Percentiles rank a stretch among this genome's conserved stretches.
phyloP scores from a whole-genome alignment of 352 stramenopile genomes.

The Globisporangium apiculatum region DNA sequence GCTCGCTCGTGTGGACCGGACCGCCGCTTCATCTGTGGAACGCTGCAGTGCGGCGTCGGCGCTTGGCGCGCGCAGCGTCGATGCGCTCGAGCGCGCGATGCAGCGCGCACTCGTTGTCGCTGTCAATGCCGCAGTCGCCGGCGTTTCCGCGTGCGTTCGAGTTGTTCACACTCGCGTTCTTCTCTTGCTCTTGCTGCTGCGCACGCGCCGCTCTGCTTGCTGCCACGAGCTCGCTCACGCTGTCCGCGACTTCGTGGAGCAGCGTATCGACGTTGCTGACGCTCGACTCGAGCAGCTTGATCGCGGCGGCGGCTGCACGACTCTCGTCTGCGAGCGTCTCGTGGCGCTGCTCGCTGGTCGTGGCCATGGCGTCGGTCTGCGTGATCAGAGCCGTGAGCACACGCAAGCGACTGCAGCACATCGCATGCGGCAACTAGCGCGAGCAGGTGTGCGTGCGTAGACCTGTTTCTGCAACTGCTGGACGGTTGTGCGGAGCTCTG shows the following conservation, averaged over 20 bases:
- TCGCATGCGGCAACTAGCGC: not conserved
- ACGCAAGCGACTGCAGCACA: not conserved
- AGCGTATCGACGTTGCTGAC: slow-evolving; percentile 21
- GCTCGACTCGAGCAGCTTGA: slow-evolving; percentile 16
- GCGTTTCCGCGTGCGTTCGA: not conserved
- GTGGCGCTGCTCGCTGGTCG: slow-evolving; percentile 14
- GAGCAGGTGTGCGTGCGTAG: not conserved
- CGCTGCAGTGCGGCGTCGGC: slow-evolving; percentile 14
- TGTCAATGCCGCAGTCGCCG: not conserved
- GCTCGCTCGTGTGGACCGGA: too few species aligned
- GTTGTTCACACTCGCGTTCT: not conserved
- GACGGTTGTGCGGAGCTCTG: slow-evolving; percentile 3
- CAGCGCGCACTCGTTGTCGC: slow-evolving; percentile 17
- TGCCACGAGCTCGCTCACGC: slow-evolving; percentile 19
- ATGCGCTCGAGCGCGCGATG: slow-evolving; percentile 28
- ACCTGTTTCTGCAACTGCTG: slow-evolving; percentile 12
- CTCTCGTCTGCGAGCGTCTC: slow-evolving; percentile 17
- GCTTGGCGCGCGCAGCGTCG: slow-evolving; percentile 38
- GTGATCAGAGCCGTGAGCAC: not conserved
- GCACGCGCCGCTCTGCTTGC: not conserved
- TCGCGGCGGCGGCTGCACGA: slow-evolving; percentile 4
- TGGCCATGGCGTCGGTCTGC: slow-evolving; percentile 14
- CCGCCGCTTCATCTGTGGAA: not conserved
- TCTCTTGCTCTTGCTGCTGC: not conserved
- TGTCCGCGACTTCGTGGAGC: slow-evolving; percentile 17